Evolutionary conservation across 495 filamentous ascomycete genomes (phyloP).

Genomic region (Lasiosphaeria ovina): DNA sequence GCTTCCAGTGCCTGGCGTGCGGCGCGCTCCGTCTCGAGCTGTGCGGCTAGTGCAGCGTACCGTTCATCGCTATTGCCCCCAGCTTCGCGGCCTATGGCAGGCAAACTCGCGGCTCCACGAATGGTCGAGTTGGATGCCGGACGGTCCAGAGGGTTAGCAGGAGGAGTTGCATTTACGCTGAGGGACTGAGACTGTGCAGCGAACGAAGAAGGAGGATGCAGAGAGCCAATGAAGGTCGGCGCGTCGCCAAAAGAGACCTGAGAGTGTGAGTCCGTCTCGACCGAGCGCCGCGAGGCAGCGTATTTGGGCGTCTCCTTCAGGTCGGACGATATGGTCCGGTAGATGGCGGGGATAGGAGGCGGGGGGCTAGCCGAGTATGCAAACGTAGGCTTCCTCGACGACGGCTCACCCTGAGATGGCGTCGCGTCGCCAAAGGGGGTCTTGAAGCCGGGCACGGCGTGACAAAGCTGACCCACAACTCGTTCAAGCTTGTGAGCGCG

Average conservation of each 20-base stretch:
- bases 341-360: constrained; percentile 28
- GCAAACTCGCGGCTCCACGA: constrained; percentile 42
- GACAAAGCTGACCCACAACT: constrained; percentile 43
- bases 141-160: constrained; percentile 13
- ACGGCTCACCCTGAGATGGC: constrained; percentile 6
- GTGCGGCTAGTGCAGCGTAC: constrained; percentile 37
- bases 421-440: constrained; percentile 26
- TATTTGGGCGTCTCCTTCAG: constrained; percentile 26
- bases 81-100: constrained; percentile 36
- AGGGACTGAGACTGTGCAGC: constrained; percentile 26
- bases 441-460: constrained; percentile 38
- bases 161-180: constrained; percentile 16
- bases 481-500: constrained; percentile 49
- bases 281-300: constrained; percentile 34
- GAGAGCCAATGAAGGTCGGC: constrained; percentile 35
- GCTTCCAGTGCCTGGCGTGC: constrained; percentile 51
- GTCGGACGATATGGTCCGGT: constrained; percentile 23
- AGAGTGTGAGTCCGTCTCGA: constrained; percentile 34
- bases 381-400: constrained; percentile 11
- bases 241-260: constrained; percentile 43
- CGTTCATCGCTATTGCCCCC: constrained; percentile 13
- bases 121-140: constrained; percentile 42
- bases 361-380: constrained; percentile 29
- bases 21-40: constrained; percentile 50
- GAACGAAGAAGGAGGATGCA: constrained; percentile 35